phyloP scores from a whole-genome alignment of 495 filamentous ascomycete genomes.

The Penicillium nucicola region DNA sequence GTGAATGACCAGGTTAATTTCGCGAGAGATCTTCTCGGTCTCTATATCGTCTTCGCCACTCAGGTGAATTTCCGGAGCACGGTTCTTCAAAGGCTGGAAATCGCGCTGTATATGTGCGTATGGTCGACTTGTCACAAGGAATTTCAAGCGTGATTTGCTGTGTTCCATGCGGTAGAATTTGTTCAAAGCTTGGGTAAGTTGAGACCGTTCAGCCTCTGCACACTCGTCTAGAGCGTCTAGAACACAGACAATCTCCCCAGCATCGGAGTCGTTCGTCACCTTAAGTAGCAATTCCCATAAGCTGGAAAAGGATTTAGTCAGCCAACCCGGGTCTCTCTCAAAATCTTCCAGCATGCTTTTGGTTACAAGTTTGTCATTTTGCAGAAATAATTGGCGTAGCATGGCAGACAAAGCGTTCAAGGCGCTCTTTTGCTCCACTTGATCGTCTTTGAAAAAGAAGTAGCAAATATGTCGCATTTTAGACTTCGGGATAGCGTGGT shows the following conservation, averaged over 20 bases:
- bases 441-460: conserved; percentile 60
- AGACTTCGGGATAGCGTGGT: conserved; percentile 19
- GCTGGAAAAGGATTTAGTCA: conserved; percentile 29
- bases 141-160: conserved; percentile 29
- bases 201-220: conserved; percentile 8
- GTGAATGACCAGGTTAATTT: conserved; percentile 43
- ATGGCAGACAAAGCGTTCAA: conserved; percentile 40
- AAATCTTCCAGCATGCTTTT: conserved; percentile 21
- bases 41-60: conserved; percentile 35
- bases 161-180: conserved; percentile 10
- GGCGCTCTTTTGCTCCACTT: conserved; percentile 38
- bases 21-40: conserved; percentile 33
- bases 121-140: conserved; percentile 50
- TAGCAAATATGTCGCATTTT: conserved; percentile 31
- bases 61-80: conserved; percentile 35
- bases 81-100: conserved; percentile 20
- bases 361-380: conserved; percentile 28
- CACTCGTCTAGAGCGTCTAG: conserved; percentile 48
- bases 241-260: conserved; percentile 46
- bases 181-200: conserved; percentile 16
- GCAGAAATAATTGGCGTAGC: conserved; percentile 45
- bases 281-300: conserved; percentile 42
- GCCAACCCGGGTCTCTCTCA: conserved; percentile 19
- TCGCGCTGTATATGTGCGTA: conserved; percentile 32
- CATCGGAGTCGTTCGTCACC: conserved; percentile 26